Conservation (phyloP, 164 flowering plant species). For the Warburgia ugandensis region DNA sequence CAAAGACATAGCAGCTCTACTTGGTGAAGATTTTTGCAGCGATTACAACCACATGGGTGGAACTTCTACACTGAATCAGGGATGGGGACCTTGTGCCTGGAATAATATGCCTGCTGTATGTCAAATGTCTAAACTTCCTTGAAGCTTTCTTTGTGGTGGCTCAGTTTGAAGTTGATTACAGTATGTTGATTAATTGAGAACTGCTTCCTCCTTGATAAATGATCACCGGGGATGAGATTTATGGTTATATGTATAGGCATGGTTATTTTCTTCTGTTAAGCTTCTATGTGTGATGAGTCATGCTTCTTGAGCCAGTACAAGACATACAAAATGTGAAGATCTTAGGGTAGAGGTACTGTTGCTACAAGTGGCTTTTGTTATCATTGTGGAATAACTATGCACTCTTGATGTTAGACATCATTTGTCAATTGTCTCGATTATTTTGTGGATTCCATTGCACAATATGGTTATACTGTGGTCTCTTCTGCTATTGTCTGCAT, state of each 20-base stretch:
- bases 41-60: constrained; percentile 32
- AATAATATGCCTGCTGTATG: constrained; percentile 53
- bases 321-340: neutral
- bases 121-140: constrained; percentile 40
- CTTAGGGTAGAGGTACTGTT: neutral
- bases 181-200: constrained; percentile 12
- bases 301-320: constrained; percentile 2
- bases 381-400: constrained; percentile 6
- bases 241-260: constrained; percentile 5
- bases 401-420: constrained; percentile 4
- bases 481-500: too few species aligned
- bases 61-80: constrained; percentile 24
- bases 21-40: constrained; percentile 42
- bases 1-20: constrained; percentile 25
- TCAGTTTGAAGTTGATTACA: neutral
- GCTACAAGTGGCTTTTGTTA: constrained; percentile 1
- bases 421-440: constrained; percentile 2
- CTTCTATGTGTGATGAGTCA: neutral
- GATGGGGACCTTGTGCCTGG: constrained; percentile 37
- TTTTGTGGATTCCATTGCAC: neutral
- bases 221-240: constrained; percentile 8
- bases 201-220: constrained; percentile 7
- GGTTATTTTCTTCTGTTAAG: too few species aligned
- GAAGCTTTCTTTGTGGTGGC: constrained; percentile 3
- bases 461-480: neutral